Base-by-base conservation (phyloP, 768 basidiomycete genomes). In the Naganishia vaughanmartiniae region DNA sequence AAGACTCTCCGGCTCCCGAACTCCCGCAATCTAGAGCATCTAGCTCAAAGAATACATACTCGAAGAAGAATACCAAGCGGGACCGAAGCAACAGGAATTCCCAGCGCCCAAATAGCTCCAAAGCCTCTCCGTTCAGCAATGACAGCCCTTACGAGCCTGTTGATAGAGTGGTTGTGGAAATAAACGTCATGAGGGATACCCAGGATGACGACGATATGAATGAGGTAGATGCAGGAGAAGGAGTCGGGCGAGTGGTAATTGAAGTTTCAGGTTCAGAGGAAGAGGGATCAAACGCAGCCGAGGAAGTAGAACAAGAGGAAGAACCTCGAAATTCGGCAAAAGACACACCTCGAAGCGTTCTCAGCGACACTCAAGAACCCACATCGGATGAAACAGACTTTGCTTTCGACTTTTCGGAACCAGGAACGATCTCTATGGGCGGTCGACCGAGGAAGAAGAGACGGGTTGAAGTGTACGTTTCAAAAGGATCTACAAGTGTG, bases 361-460 rank as follows among this genome's bases (percentile, higher is more conserved):
- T n/a, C 24, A 51, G 6, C 7, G 48, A 51, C 7, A 6, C 48
- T 1, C n/a, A 24, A 51, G 48, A 51, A 26, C 48, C 19, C 21
- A 51, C 48, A 14, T 65, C 70, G 4, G 72, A 46, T 6, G 56
- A 54, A 5, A 48, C 28, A 21, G 74, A 72, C n/a, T 51, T 39
- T 46, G 53, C 70, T 68, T 53, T 73, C 70, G 7, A 73, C 72
- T 55, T 66, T 70, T n/a, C 72, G 55, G 28, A 72, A 68, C 10
- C 70, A 71, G 28, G 69, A 55, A 65, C 54, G 21, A 55, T 69
- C n/a, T 33, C 66, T 11, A 63, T 17, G 15, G 46, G 34, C 31
- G 73, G 56, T 46, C 68, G 56, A 58, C 74, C n/a, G 67, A 70
- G 54, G 70, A 75, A 71, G 73, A 72, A 36, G 63, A 53, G 65